phyloP scores from a whole-genome alignment of 78 protist genomes.

The Chrysochromulina parva region DNA sequence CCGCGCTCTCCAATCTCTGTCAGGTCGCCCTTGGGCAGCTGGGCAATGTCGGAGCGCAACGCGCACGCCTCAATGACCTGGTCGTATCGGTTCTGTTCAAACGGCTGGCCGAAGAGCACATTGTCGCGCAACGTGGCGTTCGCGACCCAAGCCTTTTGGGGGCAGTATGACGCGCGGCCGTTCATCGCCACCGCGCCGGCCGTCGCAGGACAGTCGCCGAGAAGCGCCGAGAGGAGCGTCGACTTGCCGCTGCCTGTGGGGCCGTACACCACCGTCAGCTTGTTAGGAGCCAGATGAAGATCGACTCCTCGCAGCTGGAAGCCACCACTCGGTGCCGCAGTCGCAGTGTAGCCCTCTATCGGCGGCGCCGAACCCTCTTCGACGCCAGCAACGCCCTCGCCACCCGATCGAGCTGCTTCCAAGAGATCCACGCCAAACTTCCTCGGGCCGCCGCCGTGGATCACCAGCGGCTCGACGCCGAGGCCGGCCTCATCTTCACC shows the following conservation, averaged over 20 bases:
- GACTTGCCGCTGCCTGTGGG: slow-evolving; percentile 71
- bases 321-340: too few species aligned
- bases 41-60: slow-evolving; percentile 70
- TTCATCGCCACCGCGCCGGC: slow-evolving; percentile 55
- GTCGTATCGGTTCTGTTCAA: background rate
- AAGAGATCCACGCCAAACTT: too few species aligned
- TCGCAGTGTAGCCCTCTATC: too few species aligned
- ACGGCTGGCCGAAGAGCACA: slow-evolving; percentile 86
- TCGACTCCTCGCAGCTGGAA: background rate
- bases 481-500: too few species aligned
- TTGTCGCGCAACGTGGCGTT: slow-evolving; percentile 90
- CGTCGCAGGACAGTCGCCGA: slow-evolving; percentile 69
- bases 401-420: too few species aligned
- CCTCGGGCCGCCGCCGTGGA: too few species aligned
- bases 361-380: too few species aligned
- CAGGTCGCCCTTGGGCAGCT: slow-evolving; percentile 54
- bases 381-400: too few species aligned
- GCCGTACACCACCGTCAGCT: slow-evolving; percentile 37
- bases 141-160: slow-evolving; percentile 95
- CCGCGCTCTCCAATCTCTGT: slow-evolving; percentile 97
- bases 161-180: slow-evolving; percentile 64
- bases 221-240: slow-evolving; percentile 65
- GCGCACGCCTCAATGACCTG: slow-evolving; percentile 52
- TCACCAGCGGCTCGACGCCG: too few species aligned
- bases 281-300: background rate